Evolutionary conservation across 2,329 filamentous ascomycete species (phyloP).

Genomic region (Akanthomyces uredinophilus): DNA sequence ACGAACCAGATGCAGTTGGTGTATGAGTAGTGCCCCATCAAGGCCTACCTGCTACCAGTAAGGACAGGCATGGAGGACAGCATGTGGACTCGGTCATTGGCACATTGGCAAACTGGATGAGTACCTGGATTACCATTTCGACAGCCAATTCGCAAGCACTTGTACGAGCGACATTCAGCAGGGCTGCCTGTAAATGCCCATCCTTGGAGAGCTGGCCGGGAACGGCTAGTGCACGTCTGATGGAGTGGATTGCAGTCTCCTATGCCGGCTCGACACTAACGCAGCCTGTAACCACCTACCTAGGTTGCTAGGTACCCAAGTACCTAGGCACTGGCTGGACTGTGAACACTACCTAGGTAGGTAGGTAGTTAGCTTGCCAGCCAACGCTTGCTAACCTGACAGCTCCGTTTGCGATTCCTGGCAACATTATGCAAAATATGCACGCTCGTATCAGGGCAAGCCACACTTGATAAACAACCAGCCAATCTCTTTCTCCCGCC

Average conservation of each 20-base stretch:
- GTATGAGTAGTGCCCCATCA: background rate
- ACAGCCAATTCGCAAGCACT: background rate
- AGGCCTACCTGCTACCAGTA: background rate
- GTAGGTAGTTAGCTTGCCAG: too few relatives aligned
- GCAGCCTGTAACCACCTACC: too few relatives aligned
- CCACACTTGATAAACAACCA: conserved; percentile 2
- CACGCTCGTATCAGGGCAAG: background rate
- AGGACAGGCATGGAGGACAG: background rate
- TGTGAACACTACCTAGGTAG: too few relatives aligned
- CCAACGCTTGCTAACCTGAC: too few relatives aligned
- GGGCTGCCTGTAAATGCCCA: too few relatives aligned
- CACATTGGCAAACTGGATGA: background rate
- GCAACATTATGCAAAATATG: background rate
- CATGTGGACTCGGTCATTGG: background rate
- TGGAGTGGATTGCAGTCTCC: background rate
- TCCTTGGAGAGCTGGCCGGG: background rate
- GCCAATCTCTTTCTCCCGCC: background rate
- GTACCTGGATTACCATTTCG: background rate
- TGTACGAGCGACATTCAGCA: too few relatives aligned
- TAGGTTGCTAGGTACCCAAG: too few relatives aligned
- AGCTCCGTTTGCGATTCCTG: conserved; percentile 7
- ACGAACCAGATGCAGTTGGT: background rate
- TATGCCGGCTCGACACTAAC: background rate
- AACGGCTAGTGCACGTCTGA: conserved; percentile 1
- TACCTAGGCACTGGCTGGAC: too few relatives aligned